Conservation (phyloP, 768 basidiomycete species). For the Lactarius tabidus region DNA sequence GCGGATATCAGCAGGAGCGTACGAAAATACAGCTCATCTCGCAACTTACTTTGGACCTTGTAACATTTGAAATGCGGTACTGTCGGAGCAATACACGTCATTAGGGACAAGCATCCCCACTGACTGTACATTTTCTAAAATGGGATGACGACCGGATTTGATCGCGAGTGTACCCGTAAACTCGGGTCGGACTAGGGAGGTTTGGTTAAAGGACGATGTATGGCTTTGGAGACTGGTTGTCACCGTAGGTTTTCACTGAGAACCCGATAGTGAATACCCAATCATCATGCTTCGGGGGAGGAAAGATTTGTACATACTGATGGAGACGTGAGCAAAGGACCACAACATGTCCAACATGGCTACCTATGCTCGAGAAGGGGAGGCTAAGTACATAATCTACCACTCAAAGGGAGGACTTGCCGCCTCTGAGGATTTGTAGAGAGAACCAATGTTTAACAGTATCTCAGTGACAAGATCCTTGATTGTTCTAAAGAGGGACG, state of each 20-base stretch:
- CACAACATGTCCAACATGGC: slow-evolving; percentile 87
- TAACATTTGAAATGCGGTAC: slow-evolving; percentile 85
- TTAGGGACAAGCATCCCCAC: slow-evolving; percentile 76
- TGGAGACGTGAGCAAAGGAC: slow-evolving; percentile 81
- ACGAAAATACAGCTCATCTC: slow-evolving; percentile 10
- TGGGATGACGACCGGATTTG: slow-evolving; percentile 84
- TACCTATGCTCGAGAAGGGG: slow-evolving; percentile 44
- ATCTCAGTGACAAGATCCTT: slow-evolving; percentile 71
- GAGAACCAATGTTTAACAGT: slow-evolving; percentile 63
- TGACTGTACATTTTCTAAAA: slow-evolving; percentile 70
- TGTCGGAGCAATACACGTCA: slow-evolving; percentile 83
- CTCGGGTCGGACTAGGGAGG: slow-evolving; percentile 72
- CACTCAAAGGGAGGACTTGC: slow-evolving; percentile 37
- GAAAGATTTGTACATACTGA: slow-evolving; percentile 47
- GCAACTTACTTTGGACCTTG: slow-evolving; percentile 78
- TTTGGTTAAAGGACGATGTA: background rate
- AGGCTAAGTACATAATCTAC: background rate
- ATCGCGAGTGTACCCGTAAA: slow-evolving; percentile 88
- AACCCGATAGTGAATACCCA: background rate
- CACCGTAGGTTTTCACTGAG: slow-evolving; percentile 50
- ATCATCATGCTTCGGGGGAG: background rate
- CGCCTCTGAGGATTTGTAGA: slow-evolving; percentile 91
- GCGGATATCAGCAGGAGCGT: background rate
- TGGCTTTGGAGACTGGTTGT: background rate
- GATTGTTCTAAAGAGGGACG: slow-evolving; percentile 55